These are phyloP conservation scores for Chlamydomonas eustigma DNA, from an alignment of 139 green algal species.

Conservation along the genomic window DNA sequence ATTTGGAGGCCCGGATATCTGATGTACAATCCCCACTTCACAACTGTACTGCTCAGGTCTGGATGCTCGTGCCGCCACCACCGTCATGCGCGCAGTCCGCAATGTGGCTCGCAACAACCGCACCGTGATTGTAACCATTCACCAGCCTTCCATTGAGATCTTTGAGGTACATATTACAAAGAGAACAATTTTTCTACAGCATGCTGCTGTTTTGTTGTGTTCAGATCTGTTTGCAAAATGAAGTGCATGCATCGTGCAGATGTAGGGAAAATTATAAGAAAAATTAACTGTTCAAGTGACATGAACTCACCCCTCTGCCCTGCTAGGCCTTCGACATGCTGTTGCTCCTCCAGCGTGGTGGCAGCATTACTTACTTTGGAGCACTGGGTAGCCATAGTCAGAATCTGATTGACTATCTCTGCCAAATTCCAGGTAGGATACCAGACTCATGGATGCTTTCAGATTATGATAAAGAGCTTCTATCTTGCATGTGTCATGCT, in stretches of 20 bases:
- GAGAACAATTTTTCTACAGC: no score
- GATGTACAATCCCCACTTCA: background rate
- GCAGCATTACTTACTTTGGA: slow-evolving; percentile 78
- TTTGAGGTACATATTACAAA: slow-evolving; percentile 48
- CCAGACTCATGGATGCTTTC: no score
- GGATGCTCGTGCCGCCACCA: slow-evolving; percentile 71
- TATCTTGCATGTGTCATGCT: no score
- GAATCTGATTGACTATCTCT: slow-evolving; percentile 66
- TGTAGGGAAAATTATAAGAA: no score
- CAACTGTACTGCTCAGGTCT: slow-evolving; percentile 44
- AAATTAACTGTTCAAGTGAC: background rate
- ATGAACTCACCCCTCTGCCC: background rate
- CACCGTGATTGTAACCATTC: slow-evolving; percentile 87
- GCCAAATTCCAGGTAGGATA: background rate
- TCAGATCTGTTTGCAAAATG: no score
- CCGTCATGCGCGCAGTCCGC: slow-evolving; percentile 75
- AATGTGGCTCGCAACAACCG: slow-evolving; percentile 71
- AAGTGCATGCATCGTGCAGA: no score
- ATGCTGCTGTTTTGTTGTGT: no score
- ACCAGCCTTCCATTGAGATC: slow-evolving; percentile 82
- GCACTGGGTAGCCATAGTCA: slow-evolving; percentile 56
- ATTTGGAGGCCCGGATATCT: no score
- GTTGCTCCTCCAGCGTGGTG: slow-evolving; percentile 70
- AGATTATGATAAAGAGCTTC: no score
- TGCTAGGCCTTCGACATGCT: slow-evolving; percentile 67